Percentiles rank a stretch among this genome's conserved stretches.
These are phyloP conservation scores for Leptographium procerum DNA, from an alignment of 2,329 filamentous ascomycete genomes.

Conservation along the genomic window DNA sequence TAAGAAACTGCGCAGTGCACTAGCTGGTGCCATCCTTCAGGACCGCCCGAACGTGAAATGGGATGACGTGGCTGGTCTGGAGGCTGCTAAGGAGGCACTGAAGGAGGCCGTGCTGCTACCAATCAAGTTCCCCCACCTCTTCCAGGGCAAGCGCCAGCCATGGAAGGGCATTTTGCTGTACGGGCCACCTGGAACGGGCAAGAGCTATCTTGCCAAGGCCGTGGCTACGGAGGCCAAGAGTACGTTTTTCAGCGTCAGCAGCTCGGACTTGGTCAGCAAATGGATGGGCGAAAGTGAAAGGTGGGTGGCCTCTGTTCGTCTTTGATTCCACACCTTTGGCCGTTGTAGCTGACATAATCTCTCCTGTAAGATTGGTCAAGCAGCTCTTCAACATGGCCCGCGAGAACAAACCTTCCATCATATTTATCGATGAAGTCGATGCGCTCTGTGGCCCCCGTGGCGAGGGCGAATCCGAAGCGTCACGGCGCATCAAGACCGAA, in stretches of 20 bases:
- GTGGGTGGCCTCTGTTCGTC: slow-evolving; percentile 30
- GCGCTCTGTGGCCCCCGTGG: slow-evolving; percentile 84
- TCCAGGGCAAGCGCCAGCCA: slow-evolving; percentile 89
- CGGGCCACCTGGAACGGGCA: slow-evolving; percentile 91
- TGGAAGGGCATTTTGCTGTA: slow-evolving; percentile 98
- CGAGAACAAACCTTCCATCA: slow-evolving; percentile 95
- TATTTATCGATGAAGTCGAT: slow-evolving; percentile 44
- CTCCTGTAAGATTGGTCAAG: slow-evolving; percentile 64
- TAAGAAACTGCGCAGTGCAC: slow-evolving; percentile 87
- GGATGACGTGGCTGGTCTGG: slow-evolving; percentile 95
- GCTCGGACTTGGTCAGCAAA: slow-evolving; percentile 93
- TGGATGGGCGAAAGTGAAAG: slow-evolving; percentile 99
- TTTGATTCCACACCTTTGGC: background rate
- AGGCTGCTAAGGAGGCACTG: slow-evolving; percentile 87
- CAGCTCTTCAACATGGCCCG: slow-evolving; percentile 95
- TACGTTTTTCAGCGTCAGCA: slow-evolving; percentile 97
- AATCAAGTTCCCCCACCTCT: slow-evolving; percentile 96
- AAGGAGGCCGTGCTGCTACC: slow-evolving; percentile 97
- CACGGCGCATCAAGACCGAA: slow-evolving; percentile 95
- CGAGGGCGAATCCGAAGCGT: slow-evolving; percentile 96
- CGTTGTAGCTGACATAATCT: slow-evolving; percentile 14
- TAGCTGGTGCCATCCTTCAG: slow-evolving; percentile 83
- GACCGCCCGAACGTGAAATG: slow-evolving; percentile 95
- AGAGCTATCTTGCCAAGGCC: slow-evolving; percentile 93
- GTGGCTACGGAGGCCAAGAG: slow-evolving; percentile 98